Evolutionary conservation across 2,329 filamentous ascomycete species (phyloP).

Genomic region (Microdochium trichocladiopsis): DNA sequence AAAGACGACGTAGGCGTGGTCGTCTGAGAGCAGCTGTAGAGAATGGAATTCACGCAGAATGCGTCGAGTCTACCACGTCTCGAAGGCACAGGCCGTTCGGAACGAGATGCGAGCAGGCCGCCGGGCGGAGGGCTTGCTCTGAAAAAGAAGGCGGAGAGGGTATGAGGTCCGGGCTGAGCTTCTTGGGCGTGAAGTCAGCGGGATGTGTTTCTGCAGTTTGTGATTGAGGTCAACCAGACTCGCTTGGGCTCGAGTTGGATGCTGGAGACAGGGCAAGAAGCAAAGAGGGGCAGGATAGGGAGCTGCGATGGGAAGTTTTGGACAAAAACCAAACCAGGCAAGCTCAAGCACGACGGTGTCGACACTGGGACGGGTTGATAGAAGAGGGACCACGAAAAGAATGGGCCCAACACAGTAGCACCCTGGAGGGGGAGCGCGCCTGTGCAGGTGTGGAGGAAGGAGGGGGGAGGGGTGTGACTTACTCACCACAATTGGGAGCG

Average conservation of each 20-base stretch:
- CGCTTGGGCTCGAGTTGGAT: conserved; percentile 1
- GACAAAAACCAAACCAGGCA: not conserved
- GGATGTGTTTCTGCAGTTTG: not conserved
- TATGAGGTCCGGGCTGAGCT: not conserved
- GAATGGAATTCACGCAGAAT: no score
- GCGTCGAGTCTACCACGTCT: not conserved
- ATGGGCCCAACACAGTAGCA: not conserved
- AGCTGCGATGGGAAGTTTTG: not conserved
- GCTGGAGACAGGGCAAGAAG: not conserved
- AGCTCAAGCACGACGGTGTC: not conserved
- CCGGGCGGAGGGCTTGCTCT: not conserved
- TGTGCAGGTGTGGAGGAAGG: not conserved
- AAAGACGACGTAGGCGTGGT: not conserved
- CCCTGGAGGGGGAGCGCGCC: not conserved
- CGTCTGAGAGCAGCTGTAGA: not conserved
- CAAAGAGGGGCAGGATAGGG: not conserved
- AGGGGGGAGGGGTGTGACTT: not conserved
- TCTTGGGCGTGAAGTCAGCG: not conserved
- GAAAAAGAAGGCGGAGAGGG: not conserved
- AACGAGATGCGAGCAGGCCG: not conserved
- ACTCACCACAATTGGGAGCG: not conserved
- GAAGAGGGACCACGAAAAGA: not conserved
- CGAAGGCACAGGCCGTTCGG: not conserved
- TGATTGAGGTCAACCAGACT: not conserved
- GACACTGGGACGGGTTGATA: not conserved